Base-by-base conservation (phyloP, 1,284 basidiomycete species). In the Apiotrichum laibachii region DNA sequence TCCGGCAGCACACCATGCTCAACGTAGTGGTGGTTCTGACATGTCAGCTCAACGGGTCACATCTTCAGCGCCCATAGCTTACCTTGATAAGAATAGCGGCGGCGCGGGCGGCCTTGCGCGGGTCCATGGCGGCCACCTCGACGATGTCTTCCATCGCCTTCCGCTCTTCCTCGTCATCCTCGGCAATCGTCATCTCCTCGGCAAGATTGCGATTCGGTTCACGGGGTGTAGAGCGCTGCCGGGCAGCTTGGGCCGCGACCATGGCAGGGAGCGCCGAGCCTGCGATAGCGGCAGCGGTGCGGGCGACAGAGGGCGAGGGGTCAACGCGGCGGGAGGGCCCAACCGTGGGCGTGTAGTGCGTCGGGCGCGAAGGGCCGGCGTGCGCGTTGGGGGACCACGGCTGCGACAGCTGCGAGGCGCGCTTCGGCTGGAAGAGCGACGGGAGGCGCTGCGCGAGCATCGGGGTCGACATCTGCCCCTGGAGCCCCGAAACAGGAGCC, bases 11-110 rank as follows among this genome's bases (percentile, higher is more conserved):
- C 55, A 6, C 82, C 81, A 56, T 86, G 85, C 68, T 88, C 84
- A 68, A 89, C 87, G 67, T 92, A 90, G 64, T 89, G 88, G 75
- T 92, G 86, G 67, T 92, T 86, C 89, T 91, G 65, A 31, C 26
- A n/a, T 39, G 22, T 44, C 18, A 55, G 35, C 10, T 13, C n/a
- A 11, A 11, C 18, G 34, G 26, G 18, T 35, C 8, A 42, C 4
- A 48, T 34, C 4, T 34, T 16, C n/a, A n/a, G n/a, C n/a, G 12
- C 2, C 18, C 7, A 16, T 19, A 7, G 72, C 82, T 40, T 56
- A 89, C 89, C 80, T 89, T 83, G 76, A 89, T 90, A 62, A 94
- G 80, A 62, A 94, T 92, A 0, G 91, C 92, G 21, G 89, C 90
- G n/a, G 90, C 91, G 50, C 89, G 80, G 8, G 91, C 91, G 49